Evolutionary conservation across 352 stramenopile genomes (phyloP).

Genomic region (Blastocystis sp.): DNA sequence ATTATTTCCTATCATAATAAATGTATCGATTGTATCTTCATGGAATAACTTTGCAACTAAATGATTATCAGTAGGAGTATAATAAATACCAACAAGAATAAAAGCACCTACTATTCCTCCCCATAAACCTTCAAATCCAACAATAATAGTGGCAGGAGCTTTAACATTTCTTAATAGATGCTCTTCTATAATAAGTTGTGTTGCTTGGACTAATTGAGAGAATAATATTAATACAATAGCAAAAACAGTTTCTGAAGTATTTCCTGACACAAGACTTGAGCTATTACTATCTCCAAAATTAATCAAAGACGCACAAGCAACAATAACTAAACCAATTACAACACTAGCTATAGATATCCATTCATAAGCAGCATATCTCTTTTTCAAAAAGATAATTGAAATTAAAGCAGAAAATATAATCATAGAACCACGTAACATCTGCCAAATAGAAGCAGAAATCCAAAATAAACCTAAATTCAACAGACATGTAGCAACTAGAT

Average conservation of each 20-base stretch:
- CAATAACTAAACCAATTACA: conserved; percentile 30
- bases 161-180: conserved; percentile 62
- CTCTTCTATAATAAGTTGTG: conserved; percentile 68
- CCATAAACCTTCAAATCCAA: conserved; percentile 63
- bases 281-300: conserved; percentile 3
- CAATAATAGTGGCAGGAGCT: conserved; percentile 43
- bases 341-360: conserved; percentile 55
- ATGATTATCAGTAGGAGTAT: conserved; percentile 12
- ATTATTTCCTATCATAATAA: conserved; percentile 24
- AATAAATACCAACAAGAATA: conserved; percentile 3
- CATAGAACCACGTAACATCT: conserved; percentile 66
- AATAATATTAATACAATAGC: conserved; percentile 56
- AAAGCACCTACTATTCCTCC: conserved; percentile 41
- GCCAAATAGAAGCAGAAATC: conserved; percentile 64
- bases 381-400: conserved; percentile 58
- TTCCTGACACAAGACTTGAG: neutral
- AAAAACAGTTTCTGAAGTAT: conserved; percentile 40
- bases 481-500: conserved; percentile 60
- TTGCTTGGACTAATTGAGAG: conserved; percentile 56
- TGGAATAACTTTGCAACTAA: conserved; percentile 14
- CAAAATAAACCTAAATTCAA: conserved; percentile 62
- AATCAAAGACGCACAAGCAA: conserved; percentile 39
- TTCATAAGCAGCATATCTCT: conserved; percentile 58
- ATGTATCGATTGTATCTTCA: conserved; percentile 33
- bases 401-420: conserved; percentile 68